Conservation (phyloP, 2,329 filamentous ascomycete species). For the Cercospora sp. region DNA sequence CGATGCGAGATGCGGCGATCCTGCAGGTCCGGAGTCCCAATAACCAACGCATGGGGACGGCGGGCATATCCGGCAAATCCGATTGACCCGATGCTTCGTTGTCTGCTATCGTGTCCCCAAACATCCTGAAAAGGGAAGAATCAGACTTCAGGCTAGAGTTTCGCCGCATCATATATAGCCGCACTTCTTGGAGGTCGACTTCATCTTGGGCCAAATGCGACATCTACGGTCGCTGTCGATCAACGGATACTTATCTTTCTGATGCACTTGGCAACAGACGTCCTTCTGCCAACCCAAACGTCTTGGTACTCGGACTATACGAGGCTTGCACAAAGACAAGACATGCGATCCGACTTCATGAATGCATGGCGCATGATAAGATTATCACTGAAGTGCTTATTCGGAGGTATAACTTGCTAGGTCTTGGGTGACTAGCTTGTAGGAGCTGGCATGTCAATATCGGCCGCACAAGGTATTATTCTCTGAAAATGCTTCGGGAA, state of each 20-base stretch:
- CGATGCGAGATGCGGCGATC: background rate
- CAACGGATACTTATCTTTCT: background rate
- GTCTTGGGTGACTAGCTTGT: too few relatives aligned
- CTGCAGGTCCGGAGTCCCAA: background rate
- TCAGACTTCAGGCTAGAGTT: background rate
- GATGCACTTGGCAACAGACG: background rate
- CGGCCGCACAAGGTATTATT: too few relatives aligned
- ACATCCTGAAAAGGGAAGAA: background rate
- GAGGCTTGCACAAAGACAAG: background rate
- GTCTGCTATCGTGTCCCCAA: background rate
- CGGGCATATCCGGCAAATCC: background rate
- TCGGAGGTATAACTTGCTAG: too few relatives aligned
- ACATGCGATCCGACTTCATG: background rate
- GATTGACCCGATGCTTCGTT: background rate
- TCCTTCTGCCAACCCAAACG: background rate
- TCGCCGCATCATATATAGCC: background rate
- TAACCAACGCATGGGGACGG: background rate
- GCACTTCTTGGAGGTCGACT: background rate
- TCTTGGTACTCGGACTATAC: background rate
- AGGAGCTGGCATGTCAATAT: too few relatives aligned
- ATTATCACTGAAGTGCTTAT: background rate
- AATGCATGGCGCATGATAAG: background rate
- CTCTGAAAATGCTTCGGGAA: background rate
- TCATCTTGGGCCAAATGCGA: background rate
- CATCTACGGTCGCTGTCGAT: background rate